Evolutionary conservation across 2,329 filamentous ascomycete species (phyloP), one percentile per base, ranked within the genome.

Genomic region (Lachnellula hyalina): DNA sequence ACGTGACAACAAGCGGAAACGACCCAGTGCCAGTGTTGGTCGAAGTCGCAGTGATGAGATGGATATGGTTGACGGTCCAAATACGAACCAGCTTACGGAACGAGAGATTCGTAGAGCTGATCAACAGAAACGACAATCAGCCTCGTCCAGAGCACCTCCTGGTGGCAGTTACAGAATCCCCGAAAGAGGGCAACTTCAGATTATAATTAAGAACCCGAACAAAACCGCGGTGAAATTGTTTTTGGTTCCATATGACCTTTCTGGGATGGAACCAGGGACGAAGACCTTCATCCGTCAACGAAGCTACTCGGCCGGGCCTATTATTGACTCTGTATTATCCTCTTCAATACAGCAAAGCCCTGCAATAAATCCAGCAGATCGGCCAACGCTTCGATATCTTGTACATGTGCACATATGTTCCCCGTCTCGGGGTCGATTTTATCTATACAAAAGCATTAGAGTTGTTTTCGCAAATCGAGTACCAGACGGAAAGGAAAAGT

Each of bases 181-280:
- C 0, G 86, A 94, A 67, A 88, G 92, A 70, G 94, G 94, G 0
- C 94, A 97, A 71, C 77, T 99, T 14, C 94, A 99, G 66, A 96
- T 99, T 60, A 87, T 99, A 58, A 90, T 99, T 70, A 97, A 97
- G 70, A 99, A 97, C 65, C 93, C 92, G 15, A 96, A 97, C 74
- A 97, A 97, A 69, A 97, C 94, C 3, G 94, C 94, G 1, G 93
- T 97, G 52, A 97, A 99, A 71, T 77, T 99, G 0, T 97, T 97
- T 64, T 78, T 97, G 23, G 84, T 99, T 2, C 94, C 93, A 0
- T 99, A 97, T 64, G 91, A 97, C 68, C 77, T 99, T 1, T 80
- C 84, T 1, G 93, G 90, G 50, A 99, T 99, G 93, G 87, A 94
- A 58, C 82, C 90, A 0, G 91, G 91, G 0, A 95, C 90, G 15